Evolutionary conservation across 352 stramenopile species (phyloP).

Genomic region (Pythium utonaiense): DNA sequence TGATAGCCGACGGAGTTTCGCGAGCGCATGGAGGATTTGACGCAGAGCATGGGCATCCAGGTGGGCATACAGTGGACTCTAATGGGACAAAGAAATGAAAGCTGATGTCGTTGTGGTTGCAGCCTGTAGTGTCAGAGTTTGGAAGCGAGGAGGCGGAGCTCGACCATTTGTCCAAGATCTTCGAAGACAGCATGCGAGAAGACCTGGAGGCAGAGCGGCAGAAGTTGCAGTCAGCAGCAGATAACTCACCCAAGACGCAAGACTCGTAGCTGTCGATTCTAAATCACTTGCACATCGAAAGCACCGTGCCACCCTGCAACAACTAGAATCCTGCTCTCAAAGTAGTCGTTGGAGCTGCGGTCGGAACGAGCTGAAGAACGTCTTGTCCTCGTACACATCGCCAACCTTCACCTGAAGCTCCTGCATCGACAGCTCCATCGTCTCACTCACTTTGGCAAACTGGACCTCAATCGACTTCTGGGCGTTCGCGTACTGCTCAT

Average conservation of each 20-base stretch:
- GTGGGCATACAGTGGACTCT: neutral
- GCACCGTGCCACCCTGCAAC: too few species aligned
- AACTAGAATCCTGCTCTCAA: neutral
- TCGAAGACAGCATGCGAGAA: slow-evolving; percentile 21
- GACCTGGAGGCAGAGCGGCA: neutral
- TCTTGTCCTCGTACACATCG: slow-evolving; percentile 6
- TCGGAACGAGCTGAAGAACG: slow-evolving; percentile 8
- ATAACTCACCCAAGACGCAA: neutral
- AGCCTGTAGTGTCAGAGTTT: slow-evolving; percentile 9
- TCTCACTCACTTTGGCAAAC: neutral
- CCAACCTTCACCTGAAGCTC: slow-evolving; percentile 5
- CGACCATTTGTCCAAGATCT: slow-evolving; percentile 24
- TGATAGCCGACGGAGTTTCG: slow-evolving; percentile 33
- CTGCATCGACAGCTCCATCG: neutral
- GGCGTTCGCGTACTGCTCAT: neutral
- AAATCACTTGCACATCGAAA: too few species aligned
- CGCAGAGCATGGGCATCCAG: slow-evolving; percentile 24
- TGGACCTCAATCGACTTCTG: slow-evolving; percentile 3
- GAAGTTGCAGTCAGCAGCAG: neutral
- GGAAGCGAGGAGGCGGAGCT: slow-evolving; percentile 26
- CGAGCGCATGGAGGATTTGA: slow-evolving; percentile 33
- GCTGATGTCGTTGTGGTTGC: neutral
- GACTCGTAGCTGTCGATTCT: too few species aligned
- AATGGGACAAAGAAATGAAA: neutral
- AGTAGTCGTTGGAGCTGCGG: slow-evolving; percentile 9